These are phyloP conservation scores for Verbena officinalis DNA, from an alignment of 257 asterid species.

Conservation along the genomic window DNA sequence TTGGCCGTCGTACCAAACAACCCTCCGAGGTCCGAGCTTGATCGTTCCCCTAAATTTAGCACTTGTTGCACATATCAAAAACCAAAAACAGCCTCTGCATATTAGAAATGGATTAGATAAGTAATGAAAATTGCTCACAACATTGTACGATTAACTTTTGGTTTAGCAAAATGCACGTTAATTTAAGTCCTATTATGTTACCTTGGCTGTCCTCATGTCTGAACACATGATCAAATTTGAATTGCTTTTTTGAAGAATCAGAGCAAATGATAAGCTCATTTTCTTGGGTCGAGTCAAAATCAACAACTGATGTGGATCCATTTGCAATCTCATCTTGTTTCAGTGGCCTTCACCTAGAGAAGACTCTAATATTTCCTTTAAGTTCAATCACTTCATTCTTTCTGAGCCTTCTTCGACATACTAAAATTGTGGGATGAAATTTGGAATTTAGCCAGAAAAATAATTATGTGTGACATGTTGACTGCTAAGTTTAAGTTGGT, in stretches of 20 bases:
- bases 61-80: too few relatives aligned
- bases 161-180: too few relatives aligned
- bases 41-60: too few relatives aligned
- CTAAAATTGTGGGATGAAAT: too few relatives aligned
- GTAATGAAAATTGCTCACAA: too few relatives aligned
- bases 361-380: slow-evolving; percentile 94
- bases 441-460: too few relatives aligned
- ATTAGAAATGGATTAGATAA: too few relatives aligned
- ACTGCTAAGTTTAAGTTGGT: neutral
- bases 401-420: slow-evolving; percentile 70
- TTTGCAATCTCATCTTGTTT: slow-evolving; percentile 69
- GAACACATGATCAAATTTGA: slow-evolving; percentile 84
- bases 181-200: slow-evolving; percentile 25
- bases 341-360: slow-evolving; percentile 94
- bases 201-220: slow-evolving; percentile 89
- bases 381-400: slow-evolving; percentile 95
- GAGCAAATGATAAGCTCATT: slow-evolving; percentile 76
- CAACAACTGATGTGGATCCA: slow-evolving; percentile 69
- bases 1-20: too few relatives aligned
- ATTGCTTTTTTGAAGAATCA: slow-evolving; percentile 77
- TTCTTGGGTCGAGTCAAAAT: slow-evolving; percentile 73
- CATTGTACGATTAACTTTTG: too few relatives aligned
- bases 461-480: too few relatives aligned
- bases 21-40: too few relatives aligned
- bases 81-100: too few relatives aligned